A percentile compares a stretch with the other conserved stretches of the same genome.
Evolutionary conservation across 371 early-diverging fungal genomes (phyloP).

Genomic region (Enterospora canceri): DNA sequence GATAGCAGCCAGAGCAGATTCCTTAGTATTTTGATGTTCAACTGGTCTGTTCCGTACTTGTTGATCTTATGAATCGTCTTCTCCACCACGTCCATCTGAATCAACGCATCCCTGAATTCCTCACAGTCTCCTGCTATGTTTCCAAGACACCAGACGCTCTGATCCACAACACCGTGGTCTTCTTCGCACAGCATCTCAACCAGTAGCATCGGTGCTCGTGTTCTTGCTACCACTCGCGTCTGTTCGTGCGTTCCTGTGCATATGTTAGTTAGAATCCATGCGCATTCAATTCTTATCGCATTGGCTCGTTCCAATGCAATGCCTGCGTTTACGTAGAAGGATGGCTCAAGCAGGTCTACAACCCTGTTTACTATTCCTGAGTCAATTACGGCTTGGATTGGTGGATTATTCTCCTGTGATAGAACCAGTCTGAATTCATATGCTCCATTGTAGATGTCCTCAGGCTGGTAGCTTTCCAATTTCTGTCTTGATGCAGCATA

Average conservation of each 20-base stretch:
- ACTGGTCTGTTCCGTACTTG: slow-evolving; percentile 13
- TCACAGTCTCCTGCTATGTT: slow-evolving; percentile 98
- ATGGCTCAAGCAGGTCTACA: slow-evolving; percentile 73
- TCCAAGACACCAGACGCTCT: slow-evolving; percentile 98
- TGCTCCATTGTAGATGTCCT: slow-evolving; percentile 62
- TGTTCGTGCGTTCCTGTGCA: slow-evolving; percentile 90
- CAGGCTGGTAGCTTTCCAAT: slow-evolving; percentile 32
- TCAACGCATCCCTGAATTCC: slow-evolving; percentile 75
- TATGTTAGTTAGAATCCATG: slow-evolving; percentile 99
- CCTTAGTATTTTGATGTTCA: slow-evolving; percentile 63
- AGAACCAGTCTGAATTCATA: slow-evolving; percentile 82
- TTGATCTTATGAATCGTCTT: slow-evolving; percentile 69
- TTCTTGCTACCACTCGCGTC: slow-evolving; percentile 78
- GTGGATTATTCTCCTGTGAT: slow-evolving; percentile 87
- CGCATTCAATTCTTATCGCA: slow-evolving; percentile 76
- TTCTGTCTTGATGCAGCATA: slow-evolving; percentile 31
- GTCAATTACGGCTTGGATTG: slow-evolving; percentile 83
- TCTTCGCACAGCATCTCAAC: slow-evolving; percentile 71
- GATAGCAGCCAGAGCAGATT: slow-evolving; percentile 97
- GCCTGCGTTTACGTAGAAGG: slow-evolving; percentile 43
- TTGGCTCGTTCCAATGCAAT: slow-evolving; percentile 14
- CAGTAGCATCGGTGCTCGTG: slow-evolving; percentile 79
- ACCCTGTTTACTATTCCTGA: slow-evolving; percentile 82
- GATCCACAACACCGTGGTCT: slow-evolving; percentile 81
- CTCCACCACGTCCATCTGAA: slow-evolving; percentile 67